phyloP scores from a whole-genome alignment of 257 asterid species.

The Henckelia pumila region DNA sequence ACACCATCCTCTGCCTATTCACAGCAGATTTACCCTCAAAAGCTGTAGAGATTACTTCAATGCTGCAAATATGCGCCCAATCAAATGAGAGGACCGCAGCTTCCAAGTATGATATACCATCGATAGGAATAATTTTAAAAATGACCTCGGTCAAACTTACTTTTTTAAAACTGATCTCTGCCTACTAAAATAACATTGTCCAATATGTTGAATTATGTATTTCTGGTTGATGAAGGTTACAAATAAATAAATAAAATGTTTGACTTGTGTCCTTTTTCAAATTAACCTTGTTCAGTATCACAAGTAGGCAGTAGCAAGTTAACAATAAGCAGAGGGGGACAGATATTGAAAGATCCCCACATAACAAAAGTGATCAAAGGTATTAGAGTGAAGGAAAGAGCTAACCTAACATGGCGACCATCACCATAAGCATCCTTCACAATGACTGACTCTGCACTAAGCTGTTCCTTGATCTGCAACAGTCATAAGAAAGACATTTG shows the following conservation, averaged over 20 bases:
- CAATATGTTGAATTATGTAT: neutral
- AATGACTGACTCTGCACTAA: slow-evolving; percentile 71
- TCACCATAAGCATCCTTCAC: slow-evolving; percentile 91
- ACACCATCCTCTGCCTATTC: slow-evolving; percentile 97
- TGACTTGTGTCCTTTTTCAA: neutral
- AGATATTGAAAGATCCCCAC: neutral
- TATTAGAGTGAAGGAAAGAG: slow-evolving; percentile 15
- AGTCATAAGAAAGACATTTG: slow-evolving; percentile 14
- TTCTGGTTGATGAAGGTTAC: neutral
- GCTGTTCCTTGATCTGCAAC: slow-evolving; percentile 75
- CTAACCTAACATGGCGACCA: slow-evolving; percentile 97
- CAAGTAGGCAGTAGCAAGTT: neutral
- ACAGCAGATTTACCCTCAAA: slow-evolving; percentile 94
- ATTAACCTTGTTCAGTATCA: too few relatives aligned
- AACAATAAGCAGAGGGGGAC: neutral
- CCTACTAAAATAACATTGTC: neutral
- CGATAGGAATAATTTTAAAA: neutral
- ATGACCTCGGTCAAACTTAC: neutral
- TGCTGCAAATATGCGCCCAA: slow-evolving; percentile 47
- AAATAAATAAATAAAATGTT: too few relatives aligned
- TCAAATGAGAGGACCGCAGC: neutral
- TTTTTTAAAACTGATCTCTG: too few relatives aligned
- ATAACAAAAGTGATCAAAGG: neutral
- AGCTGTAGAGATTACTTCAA: slow-evolving; percentile 68
- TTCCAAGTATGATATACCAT: neutral